Evolutionary conservation across 2,329 filamentous ascomycete genomes (phyloP), one percentile per base, ranked within the genome.

Genomic region (Paracorniculantispora psalliotae): DNA sequence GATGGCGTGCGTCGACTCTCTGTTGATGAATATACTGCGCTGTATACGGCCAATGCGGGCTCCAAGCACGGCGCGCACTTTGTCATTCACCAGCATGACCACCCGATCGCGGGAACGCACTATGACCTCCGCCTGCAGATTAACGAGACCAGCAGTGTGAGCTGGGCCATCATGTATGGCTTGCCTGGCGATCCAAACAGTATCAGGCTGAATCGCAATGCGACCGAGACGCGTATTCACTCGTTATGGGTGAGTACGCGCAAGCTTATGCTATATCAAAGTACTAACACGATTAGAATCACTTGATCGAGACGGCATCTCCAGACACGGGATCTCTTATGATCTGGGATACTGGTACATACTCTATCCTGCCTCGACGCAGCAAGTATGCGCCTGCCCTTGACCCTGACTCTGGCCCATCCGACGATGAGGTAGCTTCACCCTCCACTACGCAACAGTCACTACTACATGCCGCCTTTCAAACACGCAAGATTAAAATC

Each of bases 41-140:
- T 80, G 8, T 81, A 78, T 58, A 62, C 65, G 4, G 52, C 57
- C n/a, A 71, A 71, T 49, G 65, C 64, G 1, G 71, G 68, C 19
- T 72, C 59, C 47, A 43, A 60, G 3, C 46, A 58, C 17, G 78
- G 78, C 19, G 73, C 77, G 9, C 84, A 87, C 68, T 90, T 90
- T 66, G 82, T 90, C 54, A 79, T 90, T 39, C 86, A 90, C 68
- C 87, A 91, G 67, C 87, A 91, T 67, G 86, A 89, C 66, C 87
- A 90, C 67, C 88, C 87, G 1, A 69, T 88, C 46, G 85, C 87
- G 10, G 86, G 87, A 25, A 79, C 79, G 1, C 84, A 88, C 67
- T 89, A 90, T 73, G 88, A 90, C 69, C 76, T 90, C 21, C 78
- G 87, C 2, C 74, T 90, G 19, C 87, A 90, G 69, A 87, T 90